Conservation (phyloP, 2,329 filamentous ascomycete genomes). For the Microdochium paspali region DNA sequence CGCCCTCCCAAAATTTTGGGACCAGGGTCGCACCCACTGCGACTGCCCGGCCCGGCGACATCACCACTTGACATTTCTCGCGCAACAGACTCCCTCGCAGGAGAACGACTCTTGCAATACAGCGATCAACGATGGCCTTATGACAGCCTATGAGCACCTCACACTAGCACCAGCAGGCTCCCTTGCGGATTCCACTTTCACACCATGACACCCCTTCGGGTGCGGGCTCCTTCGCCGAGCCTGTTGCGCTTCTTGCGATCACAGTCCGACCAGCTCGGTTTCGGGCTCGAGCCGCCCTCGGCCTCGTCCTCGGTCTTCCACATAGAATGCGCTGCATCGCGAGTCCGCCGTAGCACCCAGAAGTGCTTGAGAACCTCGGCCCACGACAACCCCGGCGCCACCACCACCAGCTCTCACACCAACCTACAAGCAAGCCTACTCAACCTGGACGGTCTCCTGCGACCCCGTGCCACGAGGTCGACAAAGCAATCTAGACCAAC, state of each 20-base stretch:
- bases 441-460: conserved; percentile 13
- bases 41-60: background rate
- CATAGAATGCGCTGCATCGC: conserved; percentile 3
- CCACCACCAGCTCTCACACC: background rate
- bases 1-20: background rate
- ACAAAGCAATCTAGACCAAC: conserved; percentile 1
- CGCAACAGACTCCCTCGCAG: background rate
- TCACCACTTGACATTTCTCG: background rate
- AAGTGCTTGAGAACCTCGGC: background rate
- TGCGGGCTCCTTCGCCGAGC: conserved; percentile 39
- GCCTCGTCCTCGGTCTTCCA: background rate
- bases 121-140: background rate
- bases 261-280: conserved; percentile 53
- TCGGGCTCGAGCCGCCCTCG: conserved; percentile 16
- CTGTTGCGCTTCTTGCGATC: conserved; percentile 65
- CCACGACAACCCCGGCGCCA: background rate
- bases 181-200: conserved; percentile 2
- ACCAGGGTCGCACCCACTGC: background rate
- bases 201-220: conserved; percentile 35
- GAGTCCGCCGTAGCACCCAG: conserved; percentile 4
- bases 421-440: conserved; percentile 6
- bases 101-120: background rate
- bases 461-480: conserved; percentile 2
- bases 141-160: background rate
- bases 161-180: conserved; percentile 2